Evolutionary conservation across 2,329 filamentous ascomycete species (phyloP), one percentile per base, ranked within the genome.

Genomic region (Lachnellula cervina): DNA sequence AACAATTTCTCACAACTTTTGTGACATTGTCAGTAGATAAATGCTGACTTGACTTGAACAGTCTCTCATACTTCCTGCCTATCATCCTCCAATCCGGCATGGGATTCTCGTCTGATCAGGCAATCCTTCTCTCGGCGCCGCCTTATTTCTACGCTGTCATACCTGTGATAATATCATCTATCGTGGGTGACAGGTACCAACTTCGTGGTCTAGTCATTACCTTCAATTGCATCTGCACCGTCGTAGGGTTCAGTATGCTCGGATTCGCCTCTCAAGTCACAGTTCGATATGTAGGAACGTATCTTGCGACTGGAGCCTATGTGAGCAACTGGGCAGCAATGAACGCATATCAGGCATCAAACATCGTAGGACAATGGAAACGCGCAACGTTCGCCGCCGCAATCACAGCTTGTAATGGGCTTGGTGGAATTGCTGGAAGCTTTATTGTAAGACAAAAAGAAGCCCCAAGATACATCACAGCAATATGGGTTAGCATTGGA

Each of bases 351-450:
- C 89, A 93, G 74, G 88, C 89, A 44, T 94, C 93, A 73, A 95
- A 95, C 72, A 87, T 95, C 66, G 84, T 88, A 52, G 90, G 89
- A 0, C 89, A 95, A 73, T 95, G 90, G 88, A 95, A 93, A 75
- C 83, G 90, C 52, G 89, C 89, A 1, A 87, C 94, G 61, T 87
- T 84, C 69, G 87, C 84, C 57, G 88, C 89, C 2, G 86, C 85
- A 0, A 80, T 92, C 9, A 88, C 94, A 5, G 87, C 86, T 7
- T 85, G 89, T 50, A 89, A 89, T 13, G 89, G 89, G 1, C 75
- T 95, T 17, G 90, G 90, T 38, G 90, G 90, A 40, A 94, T 95
- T 59, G 82, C 82, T 0, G 88, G 88, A 1, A 84, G 80, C 64
- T 88, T 82, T 64, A 86, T 88, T 60, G 82, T 88, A 3, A 74